A percentile compares a stretch with the other conserved stretches of the same genome.
phyloP scores from a whole-genome alignment of 352 stramenopile genomes.

The Discostella stelligera region DNA sequence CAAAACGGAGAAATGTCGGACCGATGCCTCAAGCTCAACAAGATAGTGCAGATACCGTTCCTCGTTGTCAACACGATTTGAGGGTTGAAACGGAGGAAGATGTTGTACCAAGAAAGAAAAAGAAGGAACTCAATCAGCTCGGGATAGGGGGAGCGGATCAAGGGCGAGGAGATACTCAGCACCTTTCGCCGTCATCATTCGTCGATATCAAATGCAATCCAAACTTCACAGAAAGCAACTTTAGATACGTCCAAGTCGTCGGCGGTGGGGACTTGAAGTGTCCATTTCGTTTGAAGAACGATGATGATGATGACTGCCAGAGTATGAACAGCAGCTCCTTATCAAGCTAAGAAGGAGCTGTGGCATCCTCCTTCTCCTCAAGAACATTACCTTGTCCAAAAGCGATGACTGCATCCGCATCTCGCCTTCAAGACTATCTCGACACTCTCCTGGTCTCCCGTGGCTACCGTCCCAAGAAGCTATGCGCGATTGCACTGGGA shows the following conservation, averaged over 20 bases:
- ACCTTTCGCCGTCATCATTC: background rate
- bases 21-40: background rate
- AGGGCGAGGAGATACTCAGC: background rate
- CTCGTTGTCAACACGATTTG: background rate
- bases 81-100: background rate
- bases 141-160: background rate
- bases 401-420: background rate
- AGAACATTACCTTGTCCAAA: background rate
- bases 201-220: background rate
- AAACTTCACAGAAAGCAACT: background rate
- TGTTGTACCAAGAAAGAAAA: background rate
- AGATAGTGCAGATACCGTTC: background rate
- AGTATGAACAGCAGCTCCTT: background rate
- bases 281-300: background rate
- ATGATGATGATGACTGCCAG: background rate
- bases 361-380: background rate
- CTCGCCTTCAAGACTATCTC: slow-evolving; percentile 39
- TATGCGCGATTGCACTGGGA: slow-evolving; percentile 25
- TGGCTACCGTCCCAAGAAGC: slow-evolving; percentile 29
- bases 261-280: slow-evolving; percentile 18
- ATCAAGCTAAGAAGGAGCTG: background rate
- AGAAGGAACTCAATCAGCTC: slow-evolving; percentile 1
- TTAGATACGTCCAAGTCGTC: slow-evolving; percentile 36
- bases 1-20: slow-evolving; percentile 3
- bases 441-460: slow-evolving; percentile 28